Conservation (phyloP, 2,329 filamentous ascomycete genomes). For the Tolypocladium capitatum region DNA sequence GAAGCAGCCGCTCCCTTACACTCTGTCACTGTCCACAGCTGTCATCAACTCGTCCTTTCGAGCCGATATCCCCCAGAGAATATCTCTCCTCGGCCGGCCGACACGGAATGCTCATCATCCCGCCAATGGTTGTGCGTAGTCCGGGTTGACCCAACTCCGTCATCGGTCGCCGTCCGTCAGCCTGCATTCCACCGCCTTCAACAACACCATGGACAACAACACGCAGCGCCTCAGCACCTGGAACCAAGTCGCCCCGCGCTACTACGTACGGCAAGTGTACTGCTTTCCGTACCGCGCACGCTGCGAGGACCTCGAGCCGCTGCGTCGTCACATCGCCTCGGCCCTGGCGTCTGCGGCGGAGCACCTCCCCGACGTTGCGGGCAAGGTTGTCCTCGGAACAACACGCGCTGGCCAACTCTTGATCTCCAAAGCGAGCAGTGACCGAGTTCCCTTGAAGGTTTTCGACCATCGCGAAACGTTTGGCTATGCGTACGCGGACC, state of each 20-base stretch:
- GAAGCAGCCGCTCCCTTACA: background rate
- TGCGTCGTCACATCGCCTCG: slow-evolving; percentile 1
- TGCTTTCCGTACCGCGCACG: slow-evolving; percentile 5
- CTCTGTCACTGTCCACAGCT: no score
- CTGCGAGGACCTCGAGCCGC: slow-evolving; percentile 1
- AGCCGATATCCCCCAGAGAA: no score
- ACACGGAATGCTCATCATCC: background rate
- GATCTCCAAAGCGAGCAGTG: slow-evolving; percentile 6
- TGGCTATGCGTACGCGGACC: slow-evolving; percentile 12
- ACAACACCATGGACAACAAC: background rate
- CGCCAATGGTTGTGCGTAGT: background rate
- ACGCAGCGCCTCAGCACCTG: slow-evolving; percentile 1
- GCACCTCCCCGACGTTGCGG: slow-evolving; percentile 14
- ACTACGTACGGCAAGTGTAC: slow-evolving; percentile 7
- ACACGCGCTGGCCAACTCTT: slow-evolving; percentile 6
- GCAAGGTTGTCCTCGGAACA: slow-evolving; percentile 10
- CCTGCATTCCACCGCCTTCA: background rate
- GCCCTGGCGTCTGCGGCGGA: slow-evolving; percentile 6
- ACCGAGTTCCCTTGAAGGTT: slow-evolving; percentile 10
- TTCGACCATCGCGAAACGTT: slow-evolving; percentile 7
- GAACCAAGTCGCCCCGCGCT: slow-evolving; percentile 7
- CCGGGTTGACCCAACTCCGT: no score
- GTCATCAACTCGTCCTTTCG: background rate
- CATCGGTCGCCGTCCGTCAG: background rate
- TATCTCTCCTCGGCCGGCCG: background rate